Evolutionary conservation across 306 rosid genomes (phyloP).

Genomic region (Oxytropis ochrocephala): DNA sequence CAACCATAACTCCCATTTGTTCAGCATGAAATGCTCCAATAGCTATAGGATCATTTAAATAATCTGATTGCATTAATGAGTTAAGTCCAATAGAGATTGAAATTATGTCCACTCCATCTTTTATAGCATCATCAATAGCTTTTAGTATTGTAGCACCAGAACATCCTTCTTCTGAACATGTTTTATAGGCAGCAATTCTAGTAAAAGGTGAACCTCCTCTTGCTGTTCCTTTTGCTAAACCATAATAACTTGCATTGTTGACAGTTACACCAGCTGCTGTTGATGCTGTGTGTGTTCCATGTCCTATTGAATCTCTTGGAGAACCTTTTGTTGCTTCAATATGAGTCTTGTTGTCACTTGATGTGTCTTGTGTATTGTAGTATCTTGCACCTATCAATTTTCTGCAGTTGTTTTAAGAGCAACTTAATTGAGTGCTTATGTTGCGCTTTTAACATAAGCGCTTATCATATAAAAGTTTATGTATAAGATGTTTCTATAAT

Average conservation of each 20-base stretch:
- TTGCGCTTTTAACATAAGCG: no score
- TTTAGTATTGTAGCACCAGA: conserved; percentile 64
- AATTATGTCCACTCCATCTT: conserved; percentile 88
- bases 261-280: conserved; percentile 67
- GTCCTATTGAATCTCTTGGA: conserved; percentile 77
- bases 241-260: conserved; percentile 65
- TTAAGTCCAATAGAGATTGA: conserved; percentile 79
- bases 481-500: no score
- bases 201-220: conserved; percentile 75
- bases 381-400: conserved; percentile 94
- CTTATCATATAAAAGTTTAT: no score
- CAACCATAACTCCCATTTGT: conserved; percentile 70
- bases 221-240: conserved; percentile 74
- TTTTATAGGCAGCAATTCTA: conserved; percentile 75
- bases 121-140: conserved; percentile 82
- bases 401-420: conserved; percentile 29
- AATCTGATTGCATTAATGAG: conserved; percentile 59
- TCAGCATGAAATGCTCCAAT: conserved; percentile 96
- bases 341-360: conserved; percentile 27
- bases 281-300: conserved; percentile 87
- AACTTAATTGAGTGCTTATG: no score
- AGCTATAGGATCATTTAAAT: conserved; percentile 69
- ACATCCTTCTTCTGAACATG: conserved; percentile 77
- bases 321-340: conserved; percentile 37
- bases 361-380: conserved; percentile 32